These are phyloP conservation scores for Stagonosporopsis vannaccii DNA, from an alignment of 2,329 filamentous ascomycete species.

Conservation along the genomic window DNA sequence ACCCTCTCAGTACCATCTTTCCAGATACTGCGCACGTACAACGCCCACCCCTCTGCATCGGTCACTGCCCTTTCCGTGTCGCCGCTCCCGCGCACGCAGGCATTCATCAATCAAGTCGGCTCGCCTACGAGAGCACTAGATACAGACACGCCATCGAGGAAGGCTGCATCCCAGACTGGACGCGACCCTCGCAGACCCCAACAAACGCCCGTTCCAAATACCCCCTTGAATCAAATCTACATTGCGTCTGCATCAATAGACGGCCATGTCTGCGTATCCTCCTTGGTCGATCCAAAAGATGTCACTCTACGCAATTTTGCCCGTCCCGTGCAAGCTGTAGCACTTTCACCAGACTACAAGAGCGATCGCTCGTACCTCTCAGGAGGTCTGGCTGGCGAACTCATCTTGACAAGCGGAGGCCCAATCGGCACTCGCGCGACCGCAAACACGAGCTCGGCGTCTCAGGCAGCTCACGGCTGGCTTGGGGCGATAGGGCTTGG, in stretches of 20 bases:
- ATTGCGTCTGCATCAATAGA: constrained; percentile 95
- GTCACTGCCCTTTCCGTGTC: constrained; percentile 91
- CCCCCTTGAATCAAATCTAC: constrained; percentile 87
- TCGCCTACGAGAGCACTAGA: constrained; percentile 28
- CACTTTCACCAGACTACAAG: constrained; percentile 94
- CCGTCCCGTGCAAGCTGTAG: constrained; percentile 88
- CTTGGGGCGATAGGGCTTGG: constrained; percentile 86
- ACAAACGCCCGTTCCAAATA: constrained; percentile 70
- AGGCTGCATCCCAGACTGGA: constrained; percentile 29
- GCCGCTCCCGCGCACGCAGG: constrained; percentile 71
- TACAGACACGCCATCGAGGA: constrained; percentile 53
- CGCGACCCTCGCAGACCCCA: constrained; percentile 60
- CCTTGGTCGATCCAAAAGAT: constrained; percentile 85
- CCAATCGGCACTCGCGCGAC: constrained; percentile 79
- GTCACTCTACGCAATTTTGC: constrained; percentile 93
- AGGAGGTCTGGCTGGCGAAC: constrained; percentile 84
- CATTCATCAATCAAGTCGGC: constrained; percentile 38
- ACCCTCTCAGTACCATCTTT: constrained; percentile 84
- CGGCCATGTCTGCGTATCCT: constrained; percentile 92
- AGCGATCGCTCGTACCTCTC: constrained; percentile 88
- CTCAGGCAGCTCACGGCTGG: constrained; percentile 88
- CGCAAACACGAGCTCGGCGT: constrained; percentile 86
- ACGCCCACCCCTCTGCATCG: constrained; percentile 84
- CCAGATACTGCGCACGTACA: constrained; percentile 82
- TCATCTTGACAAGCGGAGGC: constrained; percentile 86